Percentiles rank a stretch among this genome's conserved stretches.
phyloP scores from a whole-genome alignment of 352 stramenopile genomes.

The Globisporangium echinulatum region DNA sequence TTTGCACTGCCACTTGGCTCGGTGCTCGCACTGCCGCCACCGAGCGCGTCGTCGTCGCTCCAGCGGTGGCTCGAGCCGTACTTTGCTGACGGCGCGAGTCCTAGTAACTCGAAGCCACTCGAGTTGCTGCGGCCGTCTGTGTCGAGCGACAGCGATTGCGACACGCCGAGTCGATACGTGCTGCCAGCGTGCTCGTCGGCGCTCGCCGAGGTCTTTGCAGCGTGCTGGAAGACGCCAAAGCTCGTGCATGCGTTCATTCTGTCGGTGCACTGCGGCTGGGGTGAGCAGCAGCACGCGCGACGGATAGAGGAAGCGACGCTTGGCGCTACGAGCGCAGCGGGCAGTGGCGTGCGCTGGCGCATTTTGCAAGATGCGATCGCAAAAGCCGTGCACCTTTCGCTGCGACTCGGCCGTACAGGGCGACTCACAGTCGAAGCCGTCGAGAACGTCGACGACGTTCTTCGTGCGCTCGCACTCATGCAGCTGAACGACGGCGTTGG shows the following conservation, averaged over 20 bases:
- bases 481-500: conserved; percentile 70
- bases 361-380: conserved; percentile 70
- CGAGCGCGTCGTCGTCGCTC: conserved; percentile 62
- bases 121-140: background rate
- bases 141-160: background rate
- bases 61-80: conserved; percentile 72
- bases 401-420: conserved; percentile 56
- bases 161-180: conserved; percentile 5
- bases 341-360: conserved; percentile 54
- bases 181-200: conserved; percentile 31
- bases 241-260: conserved; percentile 74
- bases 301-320: conserved; percentile 67
- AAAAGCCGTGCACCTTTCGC: conserved; percentile 67
- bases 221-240: conserved; percentile 51
- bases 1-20: conserved; percentile 60
- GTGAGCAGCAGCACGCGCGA: conserved; percentile 57
- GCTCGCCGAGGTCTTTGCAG: conserved; percentile 43
- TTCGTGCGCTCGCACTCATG: conserved; percentile 66
- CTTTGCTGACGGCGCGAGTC: conserved; percentile 20
- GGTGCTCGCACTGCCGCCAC: conserved; percentile 51
- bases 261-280: conserved; percentile 57
- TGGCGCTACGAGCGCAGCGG: conserved; percentile 51
- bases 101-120: background rate
- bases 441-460: conserved; percentile 74
- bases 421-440: conserved; percentile 61